Evolutionary conservation across 176 grass and related monocot genomes (phyloP).

Genomic region (Raddia guianensis): DNA sequence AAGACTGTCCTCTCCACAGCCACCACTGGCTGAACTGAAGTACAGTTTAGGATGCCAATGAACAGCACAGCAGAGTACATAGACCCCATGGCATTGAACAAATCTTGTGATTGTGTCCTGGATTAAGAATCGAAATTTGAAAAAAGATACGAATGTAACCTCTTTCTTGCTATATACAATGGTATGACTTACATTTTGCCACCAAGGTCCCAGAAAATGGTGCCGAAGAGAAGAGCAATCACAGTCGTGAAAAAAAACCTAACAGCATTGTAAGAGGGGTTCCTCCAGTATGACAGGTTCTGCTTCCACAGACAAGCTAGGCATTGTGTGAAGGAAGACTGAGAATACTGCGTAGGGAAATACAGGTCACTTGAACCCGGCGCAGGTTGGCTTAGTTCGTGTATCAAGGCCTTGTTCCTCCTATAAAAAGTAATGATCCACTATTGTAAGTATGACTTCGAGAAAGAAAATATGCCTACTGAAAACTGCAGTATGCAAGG

Average conservation of each 20-base stretch:
- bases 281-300: constrained; percentile 87
- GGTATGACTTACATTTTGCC: constrained; percentile 62
- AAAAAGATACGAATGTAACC: not conserved
- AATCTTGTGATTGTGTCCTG: constrained; percentile 57
- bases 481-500: constrained; percentile 7
- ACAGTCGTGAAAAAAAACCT: constrained; percentile 69
- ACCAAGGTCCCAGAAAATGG: constrained; percentile 90
- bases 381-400: constrained; percentile 59
- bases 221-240: constrained; percentile 68
- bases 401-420: constrained; percentile 73
- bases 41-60: constrained; percentile 65
- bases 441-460: constrained; percentile 15
- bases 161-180: constrained; percentile 12
- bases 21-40: constrained; percentile 84
- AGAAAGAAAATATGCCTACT: not conserved
- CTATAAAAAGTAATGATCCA: constrained; percentile 40
- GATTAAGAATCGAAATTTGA: constrained; percentile 18
- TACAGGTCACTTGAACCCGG: constrained; percentile 66
- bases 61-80: constrained; percentile 79
- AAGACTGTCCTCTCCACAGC: constrained; percentile 83
- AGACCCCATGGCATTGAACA: constrained; percentile 89
- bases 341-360: constrained; percentile 67
- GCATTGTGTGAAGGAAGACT: constrained; percentile 64
- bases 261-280: constrained; percentile 79
- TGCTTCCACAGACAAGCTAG: constrained; percentile 89